Evolutionary conservation across 2,329 filamentous ascomycete genomes (phyloP), one percentile per base, ranked within the genome.

Genomic region (Daldinia sp.): DNA sequence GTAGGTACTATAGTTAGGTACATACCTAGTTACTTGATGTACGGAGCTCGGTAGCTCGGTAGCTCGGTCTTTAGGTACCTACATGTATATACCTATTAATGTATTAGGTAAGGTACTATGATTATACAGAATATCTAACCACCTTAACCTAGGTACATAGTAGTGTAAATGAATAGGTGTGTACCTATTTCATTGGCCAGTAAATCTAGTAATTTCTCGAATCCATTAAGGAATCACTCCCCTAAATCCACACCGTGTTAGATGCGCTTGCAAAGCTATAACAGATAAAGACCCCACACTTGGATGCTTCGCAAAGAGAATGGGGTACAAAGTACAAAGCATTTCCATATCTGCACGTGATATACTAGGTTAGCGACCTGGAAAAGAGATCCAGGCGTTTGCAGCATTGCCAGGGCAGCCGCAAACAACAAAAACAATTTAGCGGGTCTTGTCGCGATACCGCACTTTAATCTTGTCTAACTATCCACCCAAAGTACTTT

Each of bases 371-470:
- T 19, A 30, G 25, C 25, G 19, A 48, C 17, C 30, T 11, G 45
- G 7, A 9, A 43, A 23, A 7, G 10, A 15, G 21, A 23, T 48
- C 34, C 23, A 30, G 30, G 54, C 34, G 45, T 27, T 58, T 52
- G 10, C 21, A 30, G 29, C 39, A 69, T 70, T 65, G 63, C 66
- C 58, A 68, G 69, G 69, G 58, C 64, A 68, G 61, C 68, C 63
- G 64, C 54, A 67, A 68, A 69, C 66, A 70, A 71, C 66, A 70
- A 71, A 62, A 69, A 69, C 61, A 67, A 66, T 66, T 63, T 61
- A 63, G 37, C 51, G 27, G 54, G 21, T 51, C 45, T 66, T 56
- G 47, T 52, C 39, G 34, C 49, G 50, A 37, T 52, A 48, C 21
- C 48, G 15, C 27, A 48, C 25, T 48, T 48, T 48, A 48, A n/a